Percentiles rank a stretch among this genome's conserved stretches.
Conservation (phyloP, 768 basidiomycete species). For the Termitomyces sp. region DNA sequence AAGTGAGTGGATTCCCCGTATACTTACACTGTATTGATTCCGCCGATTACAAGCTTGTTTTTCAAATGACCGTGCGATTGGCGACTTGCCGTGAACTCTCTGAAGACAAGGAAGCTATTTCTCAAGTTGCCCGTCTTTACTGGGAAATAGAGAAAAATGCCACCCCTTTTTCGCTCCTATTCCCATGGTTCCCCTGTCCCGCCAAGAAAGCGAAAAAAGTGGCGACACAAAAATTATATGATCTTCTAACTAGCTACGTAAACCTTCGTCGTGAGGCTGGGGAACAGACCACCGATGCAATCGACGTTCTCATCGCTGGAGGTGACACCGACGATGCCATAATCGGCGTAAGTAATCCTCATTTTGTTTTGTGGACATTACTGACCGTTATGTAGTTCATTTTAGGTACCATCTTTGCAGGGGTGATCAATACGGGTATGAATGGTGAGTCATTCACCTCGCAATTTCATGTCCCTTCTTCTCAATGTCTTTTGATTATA, state of each 20-base stretch:
- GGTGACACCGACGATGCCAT: conserved; percentile 20
- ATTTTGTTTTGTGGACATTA: background rate
- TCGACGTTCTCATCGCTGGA: conserved; percentile 19
- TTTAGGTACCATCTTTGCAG: conserved; percentile 31
- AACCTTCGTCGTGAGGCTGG: conserved; percentile 8
- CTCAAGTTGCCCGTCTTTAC: conserved; percentile 13
- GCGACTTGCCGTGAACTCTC: conserved; percentile 26
- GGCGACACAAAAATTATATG: conserved; percentile 14
- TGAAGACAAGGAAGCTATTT: conserved; percentile 15
- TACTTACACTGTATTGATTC: background rate
- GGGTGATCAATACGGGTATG: conserved; percentile 31
- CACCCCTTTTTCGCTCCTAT: conserved; percentile 11
- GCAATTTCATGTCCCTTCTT: background rate
- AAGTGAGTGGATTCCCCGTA: conserved; percentile 17
- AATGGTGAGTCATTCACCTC: conserved; percentile 21
- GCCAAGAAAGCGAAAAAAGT: conserved; percentile 12
- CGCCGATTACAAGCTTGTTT: conserved; percentile 18
- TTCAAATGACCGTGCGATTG: conserved; percentile 28
- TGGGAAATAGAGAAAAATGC: conserved; percentile 7
- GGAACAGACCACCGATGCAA: conserved; percentile 11
- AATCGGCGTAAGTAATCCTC: conserved; percentile 16
- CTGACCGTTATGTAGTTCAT: conserved; percentile 20
- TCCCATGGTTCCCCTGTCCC: conserved; percentile 21
- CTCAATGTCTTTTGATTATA: conserved; percentile 6
- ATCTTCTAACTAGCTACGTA: conserved; percentile 10